A percentile compares a stretch with the other conserved stretches of the same genome.
Evolutionary conservation across 2,329 filamentous ascomycete genomes (phyloP).

Genomic region (Berkeleyomyces basicola): DNA sequence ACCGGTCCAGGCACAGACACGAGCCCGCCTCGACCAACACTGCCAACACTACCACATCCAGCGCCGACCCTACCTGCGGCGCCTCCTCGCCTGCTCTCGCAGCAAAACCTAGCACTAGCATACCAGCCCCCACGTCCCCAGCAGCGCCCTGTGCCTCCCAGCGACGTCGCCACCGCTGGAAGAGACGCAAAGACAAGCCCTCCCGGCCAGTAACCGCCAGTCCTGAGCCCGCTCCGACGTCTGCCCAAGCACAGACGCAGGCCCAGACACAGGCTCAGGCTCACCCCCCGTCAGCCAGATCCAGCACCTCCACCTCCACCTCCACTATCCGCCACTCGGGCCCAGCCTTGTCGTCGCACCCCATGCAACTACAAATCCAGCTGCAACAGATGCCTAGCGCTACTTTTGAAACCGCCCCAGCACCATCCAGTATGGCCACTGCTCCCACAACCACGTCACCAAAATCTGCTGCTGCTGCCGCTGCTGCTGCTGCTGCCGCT

Average conservation of each 20-base stretch:
- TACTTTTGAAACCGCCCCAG: not conserved
- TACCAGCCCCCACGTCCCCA: not conserved
- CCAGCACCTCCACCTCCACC: not conserved
- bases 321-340: not conserved
- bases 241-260: not conserved
- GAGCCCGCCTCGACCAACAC: not conserved
- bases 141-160: not conserved
- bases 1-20: not conserved
- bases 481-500: not conserved
- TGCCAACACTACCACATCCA: not conserved
- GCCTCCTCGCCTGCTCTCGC: not conserved
- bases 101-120: not conserved
- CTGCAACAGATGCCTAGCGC: not conserved
- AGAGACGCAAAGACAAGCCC: not conserved
- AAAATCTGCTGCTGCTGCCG: not conserved
- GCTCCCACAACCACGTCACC: not conserved
- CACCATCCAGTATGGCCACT: not conserved
- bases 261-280: not conserved
- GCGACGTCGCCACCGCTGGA: not conserved
- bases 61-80: not conserved
- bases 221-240: not conserved
- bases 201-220: not conserved
- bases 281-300: not conserved
- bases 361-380: not conserved
- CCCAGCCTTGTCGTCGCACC: not conserved